phyloP scores from a whole-genome alignment of 148 eudicot genomes.

The Nyssa sinensis region DNA sequence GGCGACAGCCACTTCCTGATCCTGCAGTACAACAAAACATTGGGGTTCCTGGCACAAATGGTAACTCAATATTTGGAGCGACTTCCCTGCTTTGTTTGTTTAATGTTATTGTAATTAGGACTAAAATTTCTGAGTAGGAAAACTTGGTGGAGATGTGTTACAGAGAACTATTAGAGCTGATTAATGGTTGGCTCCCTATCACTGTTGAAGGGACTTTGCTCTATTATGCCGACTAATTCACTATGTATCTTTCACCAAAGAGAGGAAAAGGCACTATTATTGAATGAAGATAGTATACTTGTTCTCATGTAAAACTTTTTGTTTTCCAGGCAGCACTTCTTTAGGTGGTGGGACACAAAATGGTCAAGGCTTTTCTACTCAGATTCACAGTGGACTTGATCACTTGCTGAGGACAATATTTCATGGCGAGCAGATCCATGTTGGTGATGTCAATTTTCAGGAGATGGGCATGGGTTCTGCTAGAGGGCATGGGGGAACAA shows the following conservation, averaged over 20 bases:
- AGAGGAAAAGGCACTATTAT: background rate
- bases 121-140: background rate
- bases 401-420: slow-evolving; percentile 42
- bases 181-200: background rate
- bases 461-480: slow-evolving; percentile 18
- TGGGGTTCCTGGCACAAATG: slow-evolving; percentile 24
- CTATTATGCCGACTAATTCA: background rate
- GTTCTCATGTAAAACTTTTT: background rate
- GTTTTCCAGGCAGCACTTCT: slow-evolving; percentile 21
- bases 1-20: slow-evolving; percentile 15
- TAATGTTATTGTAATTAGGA: background rate
- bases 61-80: slow-evolving; percentile 16
- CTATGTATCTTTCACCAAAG: background rate
- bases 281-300: background rate
- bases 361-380: slow-evolving; percentile 23
- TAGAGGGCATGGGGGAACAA: slow-evolving; percentile 10
- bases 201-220: slow-evolving; percentile 16
- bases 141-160: background rate
- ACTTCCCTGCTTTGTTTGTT: background rate
- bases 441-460: slow-evolving; percentile 17
- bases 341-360: slow-evolving; percentile 18
- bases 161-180: background rate
- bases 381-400: slow-evolving; percentile 30
- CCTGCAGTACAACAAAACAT: slow-evolving; percentile 18
- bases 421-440: slow-evolving; percentile 26